Base-by-base conservation (phyloP, 495 filamentous ascomycete species). In the Podospora didyma region DNA sequence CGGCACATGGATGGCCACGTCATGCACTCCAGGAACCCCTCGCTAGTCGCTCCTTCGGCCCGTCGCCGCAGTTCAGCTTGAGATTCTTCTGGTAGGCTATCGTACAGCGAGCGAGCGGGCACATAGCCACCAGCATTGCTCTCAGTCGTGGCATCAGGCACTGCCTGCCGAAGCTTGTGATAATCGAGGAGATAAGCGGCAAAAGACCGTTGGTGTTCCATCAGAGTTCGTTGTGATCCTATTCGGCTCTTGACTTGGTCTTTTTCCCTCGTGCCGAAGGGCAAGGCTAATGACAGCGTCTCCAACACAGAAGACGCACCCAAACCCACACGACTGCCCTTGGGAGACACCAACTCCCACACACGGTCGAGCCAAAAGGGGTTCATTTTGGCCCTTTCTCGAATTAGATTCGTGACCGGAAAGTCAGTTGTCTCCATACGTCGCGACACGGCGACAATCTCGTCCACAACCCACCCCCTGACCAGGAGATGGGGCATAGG, bases 1-100 rank as follows among this genome's bases (percentile, higher is more conserved):
- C 59, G 54, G 31, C 59, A 62, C 59, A 62, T 62, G 19, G 54
- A 46, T 12, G 54, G 50, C 59, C 59, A 62, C n/a, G 59, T 62
- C 59, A 62, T 62, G 46, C 50, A 57, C 51, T 62, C 59, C 34
- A 62, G 54, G 31, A 62, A 62, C 12, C 49, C 51, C 5, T 11
- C 46, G 46, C 50, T 31, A 17, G 48, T 54, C 9, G 59, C 50
- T 21, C 54, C 54, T 9, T 50, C 54, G 11, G 54, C 59, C 23
- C 59, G 59, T 31, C 51, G 5, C 50, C 46, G 45, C 14, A 62
- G 49, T 39, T 51, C 50, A 7, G 17, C 47, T 31, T 58, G 59
- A 6, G 28, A 50, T 9, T 50, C 50, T 14, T 17, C 46, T 19
- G 59, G 59, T 17, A 62, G 39, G 45, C 54, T 62, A 24, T 46